Conservation (phyloP, 2,329 filamentous ascomycete genomes). For the Fragosphaeria purpurea region DNA sequence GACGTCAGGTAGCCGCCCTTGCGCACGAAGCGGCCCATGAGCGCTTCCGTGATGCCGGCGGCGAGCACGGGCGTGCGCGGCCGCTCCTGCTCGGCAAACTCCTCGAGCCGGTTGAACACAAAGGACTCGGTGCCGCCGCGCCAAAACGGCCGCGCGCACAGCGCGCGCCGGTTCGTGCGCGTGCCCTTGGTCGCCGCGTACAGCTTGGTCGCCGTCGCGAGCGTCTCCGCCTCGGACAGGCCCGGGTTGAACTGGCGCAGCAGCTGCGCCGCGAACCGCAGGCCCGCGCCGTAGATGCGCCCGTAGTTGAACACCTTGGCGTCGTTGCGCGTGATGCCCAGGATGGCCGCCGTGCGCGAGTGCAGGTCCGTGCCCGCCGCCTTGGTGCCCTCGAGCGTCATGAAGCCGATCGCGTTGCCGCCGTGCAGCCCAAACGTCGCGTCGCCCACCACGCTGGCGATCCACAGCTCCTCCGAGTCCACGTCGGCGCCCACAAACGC, state of each 20-base stretch:
- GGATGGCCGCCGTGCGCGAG: slow-evolving; percentile 81
- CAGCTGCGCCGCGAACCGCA: slow-evolving; percentile 85
- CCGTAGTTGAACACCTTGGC: slow-evolving; percentile 99
- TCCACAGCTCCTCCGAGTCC: slow-evolving; percentile 96
- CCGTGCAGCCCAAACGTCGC: slow-evolving; percentile 91
- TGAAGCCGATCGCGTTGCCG: slow-evolving; percentile 95
- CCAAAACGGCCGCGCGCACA: slow-evolving; percentile 78
- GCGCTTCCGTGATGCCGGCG: slow-evolving; percentile 89
- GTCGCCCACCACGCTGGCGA: slow-evolving; percentile 88
- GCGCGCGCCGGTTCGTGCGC: slow-evolving; percentile 63
- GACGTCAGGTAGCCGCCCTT: slow-evolving; percentile 91
- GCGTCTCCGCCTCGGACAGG: slow-evolving; percentile 69
- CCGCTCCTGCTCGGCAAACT: slow-evolving; percentile 89
- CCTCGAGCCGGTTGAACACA: slow-evolving; percentile 96
- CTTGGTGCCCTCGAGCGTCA: slow-evolving; percentile 96
- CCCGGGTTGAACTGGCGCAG: slow-evolving; percentile 87
- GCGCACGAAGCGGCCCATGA: slow-evolving; percentile 79
- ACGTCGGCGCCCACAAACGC: slow-evolving; percentile 95
- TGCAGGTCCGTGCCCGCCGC: slow-evolving; percentile 88
- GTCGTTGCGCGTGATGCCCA: slow-evolving; percentile 89
- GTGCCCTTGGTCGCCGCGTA: slow-evolving; percentile 86
- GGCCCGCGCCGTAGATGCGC: slow-evolving; percentile 92
- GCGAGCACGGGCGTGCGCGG: slow-evolving; percentile 87
- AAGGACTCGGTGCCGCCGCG: slow-evolving; percentile 93
- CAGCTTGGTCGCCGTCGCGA: slow-evolving; percentile 63